Conservation (phyloP, 768 basidiomycete species). For the Amyloporia xantha region DNA sequence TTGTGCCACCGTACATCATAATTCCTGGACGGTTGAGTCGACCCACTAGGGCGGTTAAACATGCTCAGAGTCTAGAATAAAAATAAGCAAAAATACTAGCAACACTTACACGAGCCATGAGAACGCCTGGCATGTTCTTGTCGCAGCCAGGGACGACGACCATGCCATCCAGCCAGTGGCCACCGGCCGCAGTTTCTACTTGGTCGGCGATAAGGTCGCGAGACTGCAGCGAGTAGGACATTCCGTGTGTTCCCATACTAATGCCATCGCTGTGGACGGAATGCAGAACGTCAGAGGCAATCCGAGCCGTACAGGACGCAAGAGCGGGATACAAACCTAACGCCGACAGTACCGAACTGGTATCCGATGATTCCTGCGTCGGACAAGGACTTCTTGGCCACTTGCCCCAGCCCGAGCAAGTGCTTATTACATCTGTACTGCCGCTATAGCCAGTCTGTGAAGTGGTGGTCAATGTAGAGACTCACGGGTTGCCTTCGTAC, state of each 20-base stretch:
- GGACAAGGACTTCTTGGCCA: constrained; percentile 74
- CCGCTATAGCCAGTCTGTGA: too few relatives aligned
- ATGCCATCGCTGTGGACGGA: constrained; percentile 74
- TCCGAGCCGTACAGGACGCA: background rate
- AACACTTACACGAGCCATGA: constrained; percentile 80
- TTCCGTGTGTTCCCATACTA: constrained; percentile 93
- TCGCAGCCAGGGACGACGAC: constrained; percentile 96
- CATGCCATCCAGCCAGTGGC: constrained; percentile 98
- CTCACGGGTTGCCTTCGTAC: constrained; percentile 99
- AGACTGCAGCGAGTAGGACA: constrained; percentile 95
- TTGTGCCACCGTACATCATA: constrained; percentile 98
- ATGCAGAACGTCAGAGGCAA: too few relatives aligned
- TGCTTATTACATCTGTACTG: constrained; percentile 87
- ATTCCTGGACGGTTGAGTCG: constrained; percentile 92
- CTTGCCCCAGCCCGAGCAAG: constrained; percentile 80
- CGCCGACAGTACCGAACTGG: constrained; percentile 96
- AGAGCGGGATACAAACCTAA: constrained; percentile 27
- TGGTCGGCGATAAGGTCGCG: constrained; percentile 97
- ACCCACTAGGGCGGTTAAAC: constrained; percentile 51
- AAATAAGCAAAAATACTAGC: background rate
- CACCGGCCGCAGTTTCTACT: constrained; percentile 93
- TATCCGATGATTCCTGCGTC: constrained; percentile 79
- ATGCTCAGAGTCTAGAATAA: background rate
- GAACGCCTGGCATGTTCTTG: constrained; percentile 99
- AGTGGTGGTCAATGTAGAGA: too few relatives aligned